Evolutionary conservation across 2,329 filamentous ascomycete species (phyloP), one percentile per base, ranked within the genome.

Genomic region (Colletotrichum australisinense): DNA sequence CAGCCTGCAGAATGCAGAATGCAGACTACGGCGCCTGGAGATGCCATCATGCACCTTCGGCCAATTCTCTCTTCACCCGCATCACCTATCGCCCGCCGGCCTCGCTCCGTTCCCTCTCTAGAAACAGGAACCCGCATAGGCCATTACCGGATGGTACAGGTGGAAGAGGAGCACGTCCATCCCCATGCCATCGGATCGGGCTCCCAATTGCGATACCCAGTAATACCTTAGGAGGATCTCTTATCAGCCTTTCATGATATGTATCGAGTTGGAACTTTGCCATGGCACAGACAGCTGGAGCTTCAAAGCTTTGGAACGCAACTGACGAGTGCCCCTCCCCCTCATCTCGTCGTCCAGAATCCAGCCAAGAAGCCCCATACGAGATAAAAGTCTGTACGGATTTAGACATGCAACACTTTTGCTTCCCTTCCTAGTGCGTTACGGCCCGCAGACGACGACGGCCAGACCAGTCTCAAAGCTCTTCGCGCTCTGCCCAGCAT

Each of bases 171-270:
- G 26, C 53, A 42, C 56, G 35, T 35, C n/a, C 49, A 28, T 49
- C 63, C 38, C 24, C n/a, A 52, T 72, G 14, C 22, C 69, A 69
- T 60, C 42, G 42, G 30, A 64, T 64, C 30, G 30, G 30, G 2
- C 46, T 69, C 52, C 7, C 14, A n/a, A 26, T 26, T 22, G 38
- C 19, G n/a, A 59, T 69, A 58, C 42, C 32, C 63, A 46, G 38
- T 6, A 28, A 6, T n/a, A 19, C 24, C 38, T 42, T 42, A 19
- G 38, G 38, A 42, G 16, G 38, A 42, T 42, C 67, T 35, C 58
- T 16, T 62, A 19, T 30, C n/a, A 32, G n/a, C 22, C 7, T 52
- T n/a, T 35, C 30, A 9, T 7, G n/a, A 24, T 42, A 7, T 35
- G 5, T 46, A 26, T 38, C 28, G n/a, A 38, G 52, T 57, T 26